A percentile compares a stretch with the other conserved stretches of the same genome.
Evolutionary conservation across 2,329 filamentous ascomycete genomes (phyloP).

Genomic region (Alternaria arborescens): DNA sequence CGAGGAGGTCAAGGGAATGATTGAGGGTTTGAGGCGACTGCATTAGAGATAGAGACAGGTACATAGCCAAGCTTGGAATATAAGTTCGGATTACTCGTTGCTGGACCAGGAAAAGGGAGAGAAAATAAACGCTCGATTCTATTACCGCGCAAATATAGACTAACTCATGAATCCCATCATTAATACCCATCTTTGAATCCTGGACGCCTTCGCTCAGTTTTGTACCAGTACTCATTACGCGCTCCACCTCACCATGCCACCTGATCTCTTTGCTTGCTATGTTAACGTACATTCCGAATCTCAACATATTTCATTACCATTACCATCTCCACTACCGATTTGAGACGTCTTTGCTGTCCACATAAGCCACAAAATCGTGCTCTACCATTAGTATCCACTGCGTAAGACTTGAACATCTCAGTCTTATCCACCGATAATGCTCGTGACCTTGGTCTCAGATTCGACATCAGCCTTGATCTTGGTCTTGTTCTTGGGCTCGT

Average conservation of each 20-base stretch:
- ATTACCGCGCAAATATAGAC: not conserved
- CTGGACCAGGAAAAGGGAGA: not conserved
- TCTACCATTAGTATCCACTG: not conserved
- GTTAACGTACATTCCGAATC: not conserved
- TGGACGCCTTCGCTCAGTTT: not conserved
- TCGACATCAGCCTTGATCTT: not conserved
- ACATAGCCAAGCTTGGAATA: not conserved
- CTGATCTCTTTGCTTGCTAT: not conserved
- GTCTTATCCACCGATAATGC: not conserved
- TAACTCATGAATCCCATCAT: not conserved
- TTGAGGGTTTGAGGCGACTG: slow-evolving; percentile 64
- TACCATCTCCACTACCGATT: not conserved
- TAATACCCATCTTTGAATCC: too few species aligned
- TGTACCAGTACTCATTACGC: not conserved
- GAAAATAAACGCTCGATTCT: not conserved
- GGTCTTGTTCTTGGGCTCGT: not conserved
- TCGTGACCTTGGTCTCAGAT: not conserved
- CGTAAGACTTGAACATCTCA: not conserved
- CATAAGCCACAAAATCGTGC: not conserved
- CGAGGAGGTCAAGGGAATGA: slow-evolving; percentile 66
- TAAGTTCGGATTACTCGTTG: not conserved
- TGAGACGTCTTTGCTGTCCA: not conserved
- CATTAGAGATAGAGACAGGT: slow-evolving; percentile 27
- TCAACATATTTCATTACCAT: not conserved
- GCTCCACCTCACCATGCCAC: not conserved